A percentile compares a stretch with the other conserved stretches of the same genome.
Conservation (phyloP, 192 early-diverging fungal genomes). For the Mortierella claussenii region DNA sequence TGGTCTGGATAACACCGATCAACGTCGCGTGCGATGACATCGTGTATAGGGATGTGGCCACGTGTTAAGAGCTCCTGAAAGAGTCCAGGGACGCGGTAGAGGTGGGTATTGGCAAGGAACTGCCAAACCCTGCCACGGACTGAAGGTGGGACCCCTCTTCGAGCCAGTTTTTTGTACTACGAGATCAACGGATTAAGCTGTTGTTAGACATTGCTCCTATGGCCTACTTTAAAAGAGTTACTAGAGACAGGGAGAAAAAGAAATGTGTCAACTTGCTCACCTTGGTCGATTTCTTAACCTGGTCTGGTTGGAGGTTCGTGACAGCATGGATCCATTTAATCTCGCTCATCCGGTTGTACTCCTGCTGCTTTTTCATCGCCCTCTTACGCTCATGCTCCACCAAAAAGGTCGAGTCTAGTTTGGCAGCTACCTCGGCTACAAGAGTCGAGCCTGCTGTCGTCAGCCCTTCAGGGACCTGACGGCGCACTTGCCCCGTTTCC, state of each 20-base stretch:
- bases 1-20: conserved; percentile 91
- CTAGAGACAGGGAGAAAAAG: too few relatives aligned
- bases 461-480: not conserved
- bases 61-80: conserved; percentile 53
- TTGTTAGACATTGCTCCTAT: too few relatives aligned
- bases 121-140: conserved; percentile 79
- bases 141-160: conserved; percentile 75
- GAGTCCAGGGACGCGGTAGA: conserved; percentile 58
- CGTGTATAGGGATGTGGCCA: conserved; percentile 74
- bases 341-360: conserved; percentile 29
- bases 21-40: conserved; percentile 94
- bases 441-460: not conserved
- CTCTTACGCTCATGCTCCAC: conserved; percentile 27
- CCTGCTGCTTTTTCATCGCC: conserved; percentile 25
- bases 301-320: conserved; percentile 37
- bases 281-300: conserved; percentile 52
- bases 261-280: too few relatives aligned
- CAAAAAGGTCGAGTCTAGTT: conserved; percentile 3
- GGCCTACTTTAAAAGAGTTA: too few relatives aligned
- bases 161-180: conserved; percentile 75
- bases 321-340: conserved; percentile 49
- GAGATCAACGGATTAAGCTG: not conserved
- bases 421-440: conserved; percentile 15
- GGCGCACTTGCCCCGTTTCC: not conserved
- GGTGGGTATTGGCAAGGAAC: conserved; percentile 63